phyloP scores from a whole-genome alignment of 1,284 basidiomycete species.

The Ustilago sp. region DNA sequence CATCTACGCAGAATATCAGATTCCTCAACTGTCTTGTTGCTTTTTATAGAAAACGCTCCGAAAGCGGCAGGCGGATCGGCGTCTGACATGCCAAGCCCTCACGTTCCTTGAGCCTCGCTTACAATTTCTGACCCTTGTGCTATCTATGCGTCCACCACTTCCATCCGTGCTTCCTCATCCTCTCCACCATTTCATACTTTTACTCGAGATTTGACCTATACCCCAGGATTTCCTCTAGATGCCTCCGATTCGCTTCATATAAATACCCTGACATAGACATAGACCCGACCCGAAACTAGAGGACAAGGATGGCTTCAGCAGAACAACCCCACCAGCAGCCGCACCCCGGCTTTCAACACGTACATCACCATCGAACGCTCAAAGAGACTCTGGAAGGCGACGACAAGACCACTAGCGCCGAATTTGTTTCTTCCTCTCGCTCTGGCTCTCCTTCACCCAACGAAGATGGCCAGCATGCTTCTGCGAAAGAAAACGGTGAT shows the following conservation, averaged over 20 bases:
- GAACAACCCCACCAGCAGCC: slow-evolving; percentile 2
- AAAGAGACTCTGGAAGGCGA: slow-evolving; percentile 12
- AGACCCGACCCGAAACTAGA: not conserved
- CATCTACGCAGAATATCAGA: no score
- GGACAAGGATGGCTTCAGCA: slow-evolving; percentile 5
- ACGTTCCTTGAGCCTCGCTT: slow-evolving; percentile 2
- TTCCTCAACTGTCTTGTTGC: no score
- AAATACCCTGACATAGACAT: not conserved
- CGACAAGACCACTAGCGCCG: slow-evolving; percentile 12
- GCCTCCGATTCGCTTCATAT: not conserved
- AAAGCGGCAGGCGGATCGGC: not conserved
- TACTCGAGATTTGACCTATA: not conserved
- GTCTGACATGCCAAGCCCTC: slow-evolving; percentile 1
- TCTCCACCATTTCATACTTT: not conserved
- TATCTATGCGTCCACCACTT: not conserved
- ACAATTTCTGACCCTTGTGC: not conserved
- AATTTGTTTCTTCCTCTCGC: slow-evolving; percentile 26
- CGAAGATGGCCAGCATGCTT: not conserved
- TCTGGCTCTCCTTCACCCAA: slow-evolving; percentile 13
- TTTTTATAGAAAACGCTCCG: slow-evolving; percentile 4
- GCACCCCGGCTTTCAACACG: slow-evolving; percentile 3
- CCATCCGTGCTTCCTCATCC: not conserved
- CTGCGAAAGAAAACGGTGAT: not conserved
- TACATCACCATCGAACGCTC: slow-evolving; percentile 19
- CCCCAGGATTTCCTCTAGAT: not conserved